Evolutionary conservation across 2,329 filamentous ascomycete genomes (phyloP).

Genomic region (Colletotrichum sp.): DNA sequence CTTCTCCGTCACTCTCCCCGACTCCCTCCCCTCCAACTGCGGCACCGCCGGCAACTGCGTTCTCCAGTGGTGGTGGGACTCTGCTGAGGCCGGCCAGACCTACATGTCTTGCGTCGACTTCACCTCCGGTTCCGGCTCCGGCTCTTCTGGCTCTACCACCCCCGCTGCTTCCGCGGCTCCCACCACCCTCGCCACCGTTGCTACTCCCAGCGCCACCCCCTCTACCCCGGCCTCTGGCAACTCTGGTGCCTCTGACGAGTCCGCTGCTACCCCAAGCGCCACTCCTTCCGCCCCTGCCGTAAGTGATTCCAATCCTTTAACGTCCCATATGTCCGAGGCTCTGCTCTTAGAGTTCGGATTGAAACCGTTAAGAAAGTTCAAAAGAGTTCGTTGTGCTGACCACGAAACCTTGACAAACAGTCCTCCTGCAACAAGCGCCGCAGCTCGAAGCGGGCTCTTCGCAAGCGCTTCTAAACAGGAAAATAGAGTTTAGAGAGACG

Average conservation of each 20-base stretch:
- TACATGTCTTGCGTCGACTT: constrained; percentile 71
- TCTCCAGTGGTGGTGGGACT: constrained; percentile 70
- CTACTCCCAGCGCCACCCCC: constrained; percentile 2
- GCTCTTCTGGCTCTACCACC: constrained; percentile 4
- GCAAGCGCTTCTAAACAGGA: constrained; percentile 14
- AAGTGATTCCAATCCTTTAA: not conserved
- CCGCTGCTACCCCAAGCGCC: not conserved
- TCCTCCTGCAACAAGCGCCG: constrained; percentile 13
- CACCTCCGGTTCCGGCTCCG: constrained; percentile 17
- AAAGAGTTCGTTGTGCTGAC: not conserved
- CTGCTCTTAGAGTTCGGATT: not conserved
- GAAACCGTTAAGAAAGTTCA: not conserved
- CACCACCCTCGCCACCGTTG: constrained; percentile 9
- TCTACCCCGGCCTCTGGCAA: not conserved
- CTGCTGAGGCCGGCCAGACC: constrained; percentile 60
- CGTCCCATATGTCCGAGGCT: not conserved
- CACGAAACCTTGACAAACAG: not conserved
- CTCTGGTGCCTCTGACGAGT: not conserved
- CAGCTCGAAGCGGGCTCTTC: constrained; percentile 14
- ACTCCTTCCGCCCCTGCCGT: not conserved
- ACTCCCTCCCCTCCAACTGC: constrained; percentile 49
- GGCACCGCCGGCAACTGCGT: constrained; percentile 51
- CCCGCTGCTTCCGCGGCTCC: not conserved
- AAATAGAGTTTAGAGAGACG: constrained; percentile 4
- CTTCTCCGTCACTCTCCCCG: constrained; percentile 61